These are phyloP conservation scores for Xanthoconium purpureum DNA, from an alignment of 768 basidiomycete species.

Conservation along the genomic window DNA sequence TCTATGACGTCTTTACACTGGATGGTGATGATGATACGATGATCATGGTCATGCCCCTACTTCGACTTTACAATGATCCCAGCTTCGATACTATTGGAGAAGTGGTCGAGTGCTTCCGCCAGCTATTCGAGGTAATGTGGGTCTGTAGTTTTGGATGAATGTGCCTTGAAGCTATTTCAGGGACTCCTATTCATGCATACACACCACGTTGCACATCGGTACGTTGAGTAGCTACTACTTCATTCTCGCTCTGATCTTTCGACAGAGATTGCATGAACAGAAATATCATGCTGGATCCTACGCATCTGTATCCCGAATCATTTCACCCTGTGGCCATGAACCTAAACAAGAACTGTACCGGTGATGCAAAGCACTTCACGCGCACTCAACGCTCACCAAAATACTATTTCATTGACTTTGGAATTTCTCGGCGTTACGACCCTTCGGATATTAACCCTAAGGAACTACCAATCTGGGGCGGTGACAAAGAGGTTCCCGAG, in stretches of 20 bases:
- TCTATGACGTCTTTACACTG: neutral
- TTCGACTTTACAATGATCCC: neutral
- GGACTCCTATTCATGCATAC: neutral
- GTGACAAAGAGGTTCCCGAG: neutral
- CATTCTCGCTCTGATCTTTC: neutral
- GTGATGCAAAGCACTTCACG: neutral
- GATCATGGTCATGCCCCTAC: neutral
- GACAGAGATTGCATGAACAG: neutral
- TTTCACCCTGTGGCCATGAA: neutral
- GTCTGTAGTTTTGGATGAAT: neutral
- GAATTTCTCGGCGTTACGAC: neutral
- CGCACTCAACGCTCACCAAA: neutral
- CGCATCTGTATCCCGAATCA: neutral
- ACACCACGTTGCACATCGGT: neutral
- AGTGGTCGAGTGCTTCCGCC: neutral
- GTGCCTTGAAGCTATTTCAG: neutral
- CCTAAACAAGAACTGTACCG: neutral
- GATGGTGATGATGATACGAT: neutral
- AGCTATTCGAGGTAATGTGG: neutral
- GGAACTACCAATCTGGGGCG: neutral
- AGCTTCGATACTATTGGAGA: neutral
- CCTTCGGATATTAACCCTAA: neutral
- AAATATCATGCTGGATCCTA: neutral
- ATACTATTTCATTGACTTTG: slow-evolving; percentile 1
- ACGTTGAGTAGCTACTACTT: neutral